A percentile compares a stretch with the other conserved stretches of the same genome.
Conservation (phyloP, 148 eudicot species). For the Camellia japonica region DNA sequence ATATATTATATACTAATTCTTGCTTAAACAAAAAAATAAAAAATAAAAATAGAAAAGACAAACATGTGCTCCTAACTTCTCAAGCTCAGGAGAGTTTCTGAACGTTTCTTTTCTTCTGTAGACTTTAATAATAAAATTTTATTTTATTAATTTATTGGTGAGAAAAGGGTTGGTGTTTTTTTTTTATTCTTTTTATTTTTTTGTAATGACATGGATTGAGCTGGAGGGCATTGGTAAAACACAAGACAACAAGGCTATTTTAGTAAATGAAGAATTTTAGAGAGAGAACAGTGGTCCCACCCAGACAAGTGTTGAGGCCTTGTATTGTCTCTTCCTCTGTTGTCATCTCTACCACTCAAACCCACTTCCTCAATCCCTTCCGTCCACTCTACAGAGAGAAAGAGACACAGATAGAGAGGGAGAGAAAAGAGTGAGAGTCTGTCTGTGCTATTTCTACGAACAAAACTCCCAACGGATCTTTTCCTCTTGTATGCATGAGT, state of each 20-base stretch:
- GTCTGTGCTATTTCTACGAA: conserved; percentile 37
- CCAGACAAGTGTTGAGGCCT: conserved; percentile 17
- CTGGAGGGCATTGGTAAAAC: not conserved
- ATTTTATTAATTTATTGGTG: no score
- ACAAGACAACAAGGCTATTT: conserved; percentile 22
- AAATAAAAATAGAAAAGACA: no score
- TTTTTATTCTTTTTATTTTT: no score
- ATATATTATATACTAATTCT: no score
- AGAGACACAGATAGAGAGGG: conserved; percentile 28
- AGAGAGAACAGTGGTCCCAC: conserved; percentile 46
- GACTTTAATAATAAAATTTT: no score
- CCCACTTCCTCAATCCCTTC: conserved; percentile 7
- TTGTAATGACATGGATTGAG: no score
- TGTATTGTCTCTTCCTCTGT: conserved; percentile 48
- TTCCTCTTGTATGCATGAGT: conserved; percentile 32
- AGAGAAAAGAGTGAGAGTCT: not conserved
- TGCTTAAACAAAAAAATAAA: no score
- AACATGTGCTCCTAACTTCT: no score
- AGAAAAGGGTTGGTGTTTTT: no score
- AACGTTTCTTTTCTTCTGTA: no score
- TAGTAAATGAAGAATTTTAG: conserved; percentile 24
- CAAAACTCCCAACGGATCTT: conserved; percentile 33
- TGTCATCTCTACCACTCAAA: conserved; percentile 32
- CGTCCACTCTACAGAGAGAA: conserved; percentile 28
- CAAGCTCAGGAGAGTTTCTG: no score